Conservation (phyloP, 2,329 filamentous ascomycete genomes). For the Paecilomyces variotii region DNA sequence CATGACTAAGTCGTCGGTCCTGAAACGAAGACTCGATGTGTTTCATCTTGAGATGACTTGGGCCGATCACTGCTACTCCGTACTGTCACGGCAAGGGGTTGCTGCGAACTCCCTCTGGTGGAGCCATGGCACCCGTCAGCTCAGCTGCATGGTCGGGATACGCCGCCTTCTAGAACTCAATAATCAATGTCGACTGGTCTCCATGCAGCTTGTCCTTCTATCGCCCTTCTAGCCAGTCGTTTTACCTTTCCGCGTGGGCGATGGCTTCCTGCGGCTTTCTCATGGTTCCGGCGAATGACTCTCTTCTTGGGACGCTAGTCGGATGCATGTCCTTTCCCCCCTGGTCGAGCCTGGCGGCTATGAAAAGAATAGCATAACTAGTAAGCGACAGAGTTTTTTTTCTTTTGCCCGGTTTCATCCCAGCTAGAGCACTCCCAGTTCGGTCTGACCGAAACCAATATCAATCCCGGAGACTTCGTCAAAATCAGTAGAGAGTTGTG, state of each 20-base stretch:
- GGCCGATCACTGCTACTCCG: not conserved
- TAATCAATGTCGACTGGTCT: not conserved
- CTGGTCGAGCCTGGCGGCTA: not conserved
- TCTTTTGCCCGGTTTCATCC: not conserved
- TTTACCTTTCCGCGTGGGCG: not conserved
- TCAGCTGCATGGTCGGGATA: not conserved
- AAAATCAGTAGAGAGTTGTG: not conserved
- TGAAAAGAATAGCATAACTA: not conserved
- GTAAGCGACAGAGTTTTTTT: not conserved
- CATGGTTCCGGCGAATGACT: not conserved
- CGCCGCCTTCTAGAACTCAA: not conserved
- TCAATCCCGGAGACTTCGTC: not conserved
- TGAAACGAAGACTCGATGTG: not conserved
- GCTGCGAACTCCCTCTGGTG: not conserved
- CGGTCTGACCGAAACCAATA: not conserved
- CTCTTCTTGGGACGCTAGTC: not conserved
- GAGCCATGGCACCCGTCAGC: not conserved
- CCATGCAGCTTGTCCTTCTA: not conserved
- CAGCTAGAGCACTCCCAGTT: not conserved
- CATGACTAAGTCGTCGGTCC: not conserved
- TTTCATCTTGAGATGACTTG: not conserved
- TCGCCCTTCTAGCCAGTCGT: not conserved
- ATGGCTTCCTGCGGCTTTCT: not conserved
- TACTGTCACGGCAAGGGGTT: not conserved
- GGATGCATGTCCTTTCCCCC: not conserved